Evolutionary conservation across 1,284 basidiomycete species (phyloP).

Genomic region (Cutaneotrichosporon cutaneum): DNA sequence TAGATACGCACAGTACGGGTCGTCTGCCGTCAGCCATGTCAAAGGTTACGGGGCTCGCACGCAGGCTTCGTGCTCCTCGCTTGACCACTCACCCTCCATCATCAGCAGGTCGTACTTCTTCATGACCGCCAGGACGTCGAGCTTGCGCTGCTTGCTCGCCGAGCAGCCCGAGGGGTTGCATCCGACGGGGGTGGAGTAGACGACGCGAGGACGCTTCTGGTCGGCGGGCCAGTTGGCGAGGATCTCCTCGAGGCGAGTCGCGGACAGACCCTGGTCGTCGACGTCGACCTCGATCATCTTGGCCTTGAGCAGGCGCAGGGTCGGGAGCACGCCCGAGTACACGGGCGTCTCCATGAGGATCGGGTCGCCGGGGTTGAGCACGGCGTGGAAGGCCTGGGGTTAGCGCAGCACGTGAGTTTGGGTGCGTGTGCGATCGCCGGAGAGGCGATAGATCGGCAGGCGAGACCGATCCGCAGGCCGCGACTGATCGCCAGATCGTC

Average conservation of each 20-base stretch:
- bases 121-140: conserved; percentile 72
- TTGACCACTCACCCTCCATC: conserved; percentile 65
- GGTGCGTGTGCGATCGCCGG: too few relatives aligned
- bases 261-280: conserved; percentile 72
- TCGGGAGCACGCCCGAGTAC: conserved; percentile 62
- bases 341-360: conserved; percentile 82
- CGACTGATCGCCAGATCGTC: too few relatives aligned
- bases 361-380: conserved; percentile 77
- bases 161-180: conserved; percentile 83
- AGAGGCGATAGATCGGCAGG: not conserved
- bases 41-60: too few relatives aligned
- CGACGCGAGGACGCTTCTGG: conserved; percentile 71
- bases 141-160: conserved; percentile 68
- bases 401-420: not conserved
- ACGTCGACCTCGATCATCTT: conserved; percentile 74
- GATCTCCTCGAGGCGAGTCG: conserved; percentile 63
- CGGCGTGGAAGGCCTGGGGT: conserved; percentile 56
- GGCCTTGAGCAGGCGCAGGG: conserved; percentile 40
- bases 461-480: not conserved
- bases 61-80: too few relatives aligned
- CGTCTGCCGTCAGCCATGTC: conserved; percentile 58
- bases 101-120: conserved; percentile 76
- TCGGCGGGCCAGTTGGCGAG: conserved; percentile 73
- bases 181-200: conserved; percentile 66
- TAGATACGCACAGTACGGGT: conserved; percentile 63